Base-by-base conservation (phyloP, 768 basidiomycete species). In the Collybia sordida region DNA sequence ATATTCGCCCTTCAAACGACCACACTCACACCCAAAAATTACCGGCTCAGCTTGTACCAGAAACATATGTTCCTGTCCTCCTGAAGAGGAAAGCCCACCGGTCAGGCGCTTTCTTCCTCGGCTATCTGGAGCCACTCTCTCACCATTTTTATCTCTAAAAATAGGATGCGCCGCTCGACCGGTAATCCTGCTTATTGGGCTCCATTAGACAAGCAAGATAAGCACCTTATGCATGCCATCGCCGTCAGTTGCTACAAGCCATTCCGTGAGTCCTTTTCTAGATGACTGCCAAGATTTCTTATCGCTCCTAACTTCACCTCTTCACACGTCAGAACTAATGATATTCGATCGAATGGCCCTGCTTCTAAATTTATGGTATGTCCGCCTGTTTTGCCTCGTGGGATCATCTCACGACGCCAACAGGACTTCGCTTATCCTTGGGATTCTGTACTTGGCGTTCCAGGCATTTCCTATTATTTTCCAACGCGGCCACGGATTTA, bases 271-370 rank as follows among this genome's bases (percentile, higher is more conserved):
- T 69, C 27, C 15, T 11, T 25, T 27, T 25, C 25, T 42, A 44
- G 22, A 31, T 3, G 12, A 9, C 4, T 27, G 9, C 31, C 9
- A 31, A 31, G 31, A 14, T 21, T 50, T 6, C n/a, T 25, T 15
- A 27, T 31, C 42, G 7, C 41, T 18, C 5, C 2, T 19, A 38
- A 3, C 46, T 31, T 52, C 45, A 31, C 48, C 18, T 27, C 37
- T 31, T 23, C 18, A 8, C n/a, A 31, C 47, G 15, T 28, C 51
- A 88, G 86, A 83, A 62, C 68, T 90, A 5, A 67, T 89, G 4
- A 36, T 80, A 0, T 78, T 72, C 42, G 88, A 94, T 56, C 74
- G 78, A n/a, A 93, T 92, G 88, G 85, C 86, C 0, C 72, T 91
- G 3, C 65, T 86, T 4, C 71, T 93, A 7, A 77, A 90, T 62